Evolutionary conservation across 176 grass and related monocot species (phyloP).

Genomic region (Chrysopogon serrulatus): DNA sequence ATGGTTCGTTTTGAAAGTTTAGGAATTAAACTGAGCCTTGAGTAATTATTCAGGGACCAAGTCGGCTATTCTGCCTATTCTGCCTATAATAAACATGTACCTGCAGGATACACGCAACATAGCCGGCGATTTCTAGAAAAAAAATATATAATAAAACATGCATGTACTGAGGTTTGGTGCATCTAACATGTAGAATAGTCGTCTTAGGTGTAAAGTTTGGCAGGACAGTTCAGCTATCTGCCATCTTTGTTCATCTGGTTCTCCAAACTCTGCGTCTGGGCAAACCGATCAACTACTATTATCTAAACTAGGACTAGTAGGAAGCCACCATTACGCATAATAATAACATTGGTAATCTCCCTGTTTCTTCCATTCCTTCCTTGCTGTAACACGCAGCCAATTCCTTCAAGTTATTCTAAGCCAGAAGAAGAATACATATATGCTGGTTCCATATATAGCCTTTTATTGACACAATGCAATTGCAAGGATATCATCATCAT

Average conservation of each 20-base stretch:
- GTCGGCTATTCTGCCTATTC: too few relatives aligned
- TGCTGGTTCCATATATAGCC: conserved; percentile 9
- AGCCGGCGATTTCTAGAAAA: not conserved
- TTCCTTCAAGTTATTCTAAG: not conserved
- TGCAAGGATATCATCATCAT: not conserved
- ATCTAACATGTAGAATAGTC: not conserved
- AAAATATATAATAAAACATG: not conserved
- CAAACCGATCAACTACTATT: not conserved
- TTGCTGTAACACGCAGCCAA: not conserved
- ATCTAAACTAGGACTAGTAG: not conserved
- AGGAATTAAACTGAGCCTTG: too few relatives aligned
- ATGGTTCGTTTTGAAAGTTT: too few relatives aligned
- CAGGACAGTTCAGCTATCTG: conserved; percentile 4
- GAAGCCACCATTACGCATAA: not conserved
- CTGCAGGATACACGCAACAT: not conserved
- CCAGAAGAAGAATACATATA: not conserved
- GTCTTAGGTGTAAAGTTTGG: conserved; percentile 6
- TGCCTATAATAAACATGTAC: not conserved
- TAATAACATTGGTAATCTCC: not conserved
- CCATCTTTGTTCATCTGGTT: not conserved
- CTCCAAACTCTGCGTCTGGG: not conserved
- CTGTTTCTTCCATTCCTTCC: not conserved
- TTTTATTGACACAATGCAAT: not conserved
- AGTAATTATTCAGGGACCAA: too few relatives aligned
- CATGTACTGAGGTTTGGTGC: not conserved